phyloP scores from a whole-genome alignment of 768 basidiomycete species.

The Serendipita vermifera region DNA sequence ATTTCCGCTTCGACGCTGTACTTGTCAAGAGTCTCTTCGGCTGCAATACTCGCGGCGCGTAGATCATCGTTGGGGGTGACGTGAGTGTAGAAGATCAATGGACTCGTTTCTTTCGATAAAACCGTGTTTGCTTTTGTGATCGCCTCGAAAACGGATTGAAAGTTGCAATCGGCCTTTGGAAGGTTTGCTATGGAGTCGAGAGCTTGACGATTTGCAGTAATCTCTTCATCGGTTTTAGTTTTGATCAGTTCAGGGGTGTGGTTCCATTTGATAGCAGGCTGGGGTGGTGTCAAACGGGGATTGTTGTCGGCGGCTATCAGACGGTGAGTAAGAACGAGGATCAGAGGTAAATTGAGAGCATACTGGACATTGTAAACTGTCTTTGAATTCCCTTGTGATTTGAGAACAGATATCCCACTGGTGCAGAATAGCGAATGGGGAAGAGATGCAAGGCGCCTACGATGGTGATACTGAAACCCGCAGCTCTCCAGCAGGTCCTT shows the following conservation, averaged over 20 bases:
- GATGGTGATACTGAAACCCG: neutral
- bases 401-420: neutral
- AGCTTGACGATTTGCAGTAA: conserved; percentile 40
- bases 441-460: neutral
- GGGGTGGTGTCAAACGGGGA: conserved; percentile 42
- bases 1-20: conserved; percentile 66
- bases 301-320: neutral
- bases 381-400: neutral
- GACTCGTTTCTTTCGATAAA: conserved; percentile 40
- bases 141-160: conserved; percentile 42
- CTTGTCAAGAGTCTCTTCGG: conserved; percentile 56
- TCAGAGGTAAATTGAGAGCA: neutral
- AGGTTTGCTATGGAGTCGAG: conserved; percentile 51
- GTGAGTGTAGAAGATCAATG: conserved; percentile 68
- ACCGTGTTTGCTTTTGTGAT: conserved; percentile 50
- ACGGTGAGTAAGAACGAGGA: neutral
- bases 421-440: too few relatives aligned
- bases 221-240: conserved; percentile 42
- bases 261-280: conserved; percentile 51
- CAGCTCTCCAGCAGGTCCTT: too few relatives aligned
- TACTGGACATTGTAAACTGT: neutral
- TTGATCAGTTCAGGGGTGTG: conserved; percentile 51
- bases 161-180: conserved; percentile 43
- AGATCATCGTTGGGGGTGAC: conserved; percentile 61
- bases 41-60: conserved; percentile 68